These are phyloP conservation scores for Claviceps cyperi DNA, from an alignment of 2,329 filamentous ascomycete genomes.

Conservation along the genomic window DNA sequence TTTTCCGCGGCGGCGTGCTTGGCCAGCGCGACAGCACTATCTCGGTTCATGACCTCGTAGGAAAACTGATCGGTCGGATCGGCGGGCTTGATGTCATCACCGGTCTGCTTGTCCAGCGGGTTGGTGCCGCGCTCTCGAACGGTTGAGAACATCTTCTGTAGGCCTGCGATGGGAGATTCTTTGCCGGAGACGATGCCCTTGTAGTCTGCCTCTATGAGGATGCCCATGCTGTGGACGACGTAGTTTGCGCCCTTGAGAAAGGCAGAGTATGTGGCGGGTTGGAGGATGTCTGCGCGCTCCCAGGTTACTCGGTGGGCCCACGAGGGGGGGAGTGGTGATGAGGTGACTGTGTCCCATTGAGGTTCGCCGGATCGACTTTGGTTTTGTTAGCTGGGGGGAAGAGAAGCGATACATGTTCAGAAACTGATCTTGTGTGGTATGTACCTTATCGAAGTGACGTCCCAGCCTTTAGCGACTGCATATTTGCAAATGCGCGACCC, in stretches of 20 bases:
- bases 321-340: slow-evolving; percentile 51
- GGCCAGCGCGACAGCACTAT: slow-evolving; percentile 71
- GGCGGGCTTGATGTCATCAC: slow-evolving; percentile 46
- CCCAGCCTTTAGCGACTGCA: slow-evolving; percentile 73
- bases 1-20: slow-evolving; percentile 54
- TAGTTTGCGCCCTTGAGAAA: slow-evolving; percentile 66
- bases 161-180: slow-evolving; percentile 65
- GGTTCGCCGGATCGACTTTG: slow-evolving; percentile 78
- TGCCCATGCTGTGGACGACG: slow-evolving; percentile 91
- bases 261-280: slow-evolving; percentile 62
- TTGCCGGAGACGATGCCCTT: slow-evolving; percentile 77
- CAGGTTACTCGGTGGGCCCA: slow-evolving; percentile 79
- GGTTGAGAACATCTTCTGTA: slow-evolving; percentile 63
- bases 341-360: slow-evolving; percentile 67
- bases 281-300: slow-evolving; percentile 78
- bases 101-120: slow-evolving; percentile 48
- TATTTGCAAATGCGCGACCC: slow-evolving; percentile 83
- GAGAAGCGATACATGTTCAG: too few species aligned
- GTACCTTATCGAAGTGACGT: slow-evolving; percentile 85
- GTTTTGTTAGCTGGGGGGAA: neutral
- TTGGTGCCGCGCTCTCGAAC: slow-evolving; percentile 51
- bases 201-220: slow-evolving; percentile 94
- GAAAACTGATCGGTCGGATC: slow-evolving; percentile 66
- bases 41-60: slow-evolving; percentile 95
- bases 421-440: neutral